Conservation (phyloP, 2,329 filamentous ascomycete genomes). For the Graphilbum fragrans region DNA sequence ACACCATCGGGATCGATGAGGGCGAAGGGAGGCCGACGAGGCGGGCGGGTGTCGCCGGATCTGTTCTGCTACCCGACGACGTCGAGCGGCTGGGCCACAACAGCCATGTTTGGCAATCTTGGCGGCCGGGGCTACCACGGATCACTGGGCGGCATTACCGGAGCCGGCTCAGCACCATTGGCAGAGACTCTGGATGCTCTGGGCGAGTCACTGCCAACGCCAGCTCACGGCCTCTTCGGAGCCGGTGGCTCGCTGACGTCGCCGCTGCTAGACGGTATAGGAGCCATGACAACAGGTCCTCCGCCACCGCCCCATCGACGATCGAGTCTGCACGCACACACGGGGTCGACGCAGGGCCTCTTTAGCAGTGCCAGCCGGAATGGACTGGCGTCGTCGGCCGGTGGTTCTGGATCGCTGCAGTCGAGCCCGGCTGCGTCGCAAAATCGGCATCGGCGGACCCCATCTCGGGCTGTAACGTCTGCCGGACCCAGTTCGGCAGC, state of each 20-base stretch:
- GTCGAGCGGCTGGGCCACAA: constrained; percentile 28
- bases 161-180: constrained; percentile 16
- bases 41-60: constrained; percentile 31
- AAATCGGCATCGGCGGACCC: constrained; percentile 15
- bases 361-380: constrained; percentile 8
- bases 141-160: neutral
- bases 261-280: constrained; percentile 11
- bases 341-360: constrained; percentile 14
- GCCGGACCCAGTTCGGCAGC: constrained; percentile 1
- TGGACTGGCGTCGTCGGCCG: too few relatives aligned
- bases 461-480: constrained; percentile 8
- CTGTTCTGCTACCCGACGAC: constrained; percentile 39
- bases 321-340: constrained; percentile 40
- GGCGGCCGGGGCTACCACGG: constrained; percentile 21
- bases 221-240: constrained; percentile 24
- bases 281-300: constrained; percentile 14
- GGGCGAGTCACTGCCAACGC: constrained; percentile 30
- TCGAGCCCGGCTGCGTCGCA: neutral
- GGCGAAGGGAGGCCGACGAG: constrained; percentile 2
- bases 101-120: constrained; percentile 32
- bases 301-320: constrained; percentile 38
- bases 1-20: constrained; percentile 2
- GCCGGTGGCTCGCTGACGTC: constrained; percentile 17
- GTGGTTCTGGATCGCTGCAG: neutral
- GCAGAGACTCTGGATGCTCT: constrained; percentile 28